Base-by-base conservation (phyloP, 129 eudicot species). In the Flaveria linearis region DNA sequence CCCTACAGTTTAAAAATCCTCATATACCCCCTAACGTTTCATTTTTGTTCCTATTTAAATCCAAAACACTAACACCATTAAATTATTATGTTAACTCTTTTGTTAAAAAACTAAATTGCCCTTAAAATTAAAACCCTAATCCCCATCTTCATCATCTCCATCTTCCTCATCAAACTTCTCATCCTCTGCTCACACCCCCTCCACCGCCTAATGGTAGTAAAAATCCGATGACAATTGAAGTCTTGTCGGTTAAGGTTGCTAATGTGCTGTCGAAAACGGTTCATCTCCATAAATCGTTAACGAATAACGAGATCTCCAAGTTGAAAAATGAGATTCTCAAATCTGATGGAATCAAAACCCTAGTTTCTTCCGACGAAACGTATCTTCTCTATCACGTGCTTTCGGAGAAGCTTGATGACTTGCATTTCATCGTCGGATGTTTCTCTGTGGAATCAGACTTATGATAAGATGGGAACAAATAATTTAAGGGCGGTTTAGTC, bases 241-340 rank as follows among this genome's bases (percentile, higher is more conserved):
- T 95, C 49, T 84, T 95, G 3, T 89, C 99, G 6, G 91, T 95
- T 55, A 97, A 95, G 74, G 93, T 89, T 5, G 97, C 99, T 5
- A 95, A 91, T 62, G 85, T 91, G 10, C 85, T 95, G 96, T 91
- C 97, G 8, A 95, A 91, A 83, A 74, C 87, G 20, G 80, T 95
- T 41, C 88, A 89, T 52, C 82, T 95, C 46, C 83, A 91, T 75
- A 91, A 85, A 68, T 95, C 93, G 16, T 81, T 91, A 46, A 68
- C 87, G 43, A 89, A 86, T 28, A 18, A 46, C 39, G 91, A 89
- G 82, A 86, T 91, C 65, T 79, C 78, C 10, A 88, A 66, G 47
- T 81, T 95, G 2, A 91, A 84, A 71, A 78, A 76, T 71, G 86
- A 87, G 71, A 86, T 91, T 75, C 78, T 87, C 23, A 87, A 82